phyloP scores from a whole-genome alignment of 768 basidiomycete genomes.

The Termitomyces sp. region DNA sequence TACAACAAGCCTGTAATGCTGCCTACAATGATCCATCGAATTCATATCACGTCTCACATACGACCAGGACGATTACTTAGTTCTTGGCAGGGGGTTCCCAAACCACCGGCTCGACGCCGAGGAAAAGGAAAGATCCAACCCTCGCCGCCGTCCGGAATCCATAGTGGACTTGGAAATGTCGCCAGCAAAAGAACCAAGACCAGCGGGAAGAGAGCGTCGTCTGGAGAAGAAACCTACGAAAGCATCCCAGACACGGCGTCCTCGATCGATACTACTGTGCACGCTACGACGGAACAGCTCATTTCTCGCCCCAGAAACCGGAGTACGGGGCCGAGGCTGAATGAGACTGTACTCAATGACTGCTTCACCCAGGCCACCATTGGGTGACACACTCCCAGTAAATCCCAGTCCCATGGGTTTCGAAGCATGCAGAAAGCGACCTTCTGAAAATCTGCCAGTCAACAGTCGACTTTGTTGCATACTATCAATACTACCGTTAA shows the following conservation, averaged over 20 bases:
- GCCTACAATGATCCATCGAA: not conserved
- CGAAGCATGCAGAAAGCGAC: not conserved
- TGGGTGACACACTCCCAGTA: not conserved
- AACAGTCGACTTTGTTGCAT: not conserved
- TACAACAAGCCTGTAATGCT: not conserved
- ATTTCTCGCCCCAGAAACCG: not conserved
- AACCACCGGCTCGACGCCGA: conserved; percentile 1
- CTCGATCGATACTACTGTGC: not conserved
- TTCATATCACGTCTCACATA: not conserved
- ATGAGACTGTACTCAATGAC: not conserved
- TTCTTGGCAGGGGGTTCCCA: not conserved
- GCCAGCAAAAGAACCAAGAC: not conserved
- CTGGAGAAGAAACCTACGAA: conserved; percentile 3
- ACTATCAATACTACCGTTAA: not conserved
- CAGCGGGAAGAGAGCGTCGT: not conserved
- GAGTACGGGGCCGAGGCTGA: not conserved
- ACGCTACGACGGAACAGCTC: conserved; percentile 2
- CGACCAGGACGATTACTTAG: not conserved
- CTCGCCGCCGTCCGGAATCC: not conserved
- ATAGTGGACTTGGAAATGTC: not conserved
- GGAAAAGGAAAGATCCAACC: conserved; percentile 8
- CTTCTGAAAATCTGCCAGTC: not conserved
- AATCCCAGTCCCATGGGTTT: conserved; percentile 2
- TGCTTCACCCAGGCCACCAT: not conserved
- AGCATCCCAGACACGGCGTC: conserved; percentile 5